Evolutionary conservation across 2,329 filamentous ascomycete genomes (phyloP).

Genomic region (Ascosphaera aggregata): DNA sequence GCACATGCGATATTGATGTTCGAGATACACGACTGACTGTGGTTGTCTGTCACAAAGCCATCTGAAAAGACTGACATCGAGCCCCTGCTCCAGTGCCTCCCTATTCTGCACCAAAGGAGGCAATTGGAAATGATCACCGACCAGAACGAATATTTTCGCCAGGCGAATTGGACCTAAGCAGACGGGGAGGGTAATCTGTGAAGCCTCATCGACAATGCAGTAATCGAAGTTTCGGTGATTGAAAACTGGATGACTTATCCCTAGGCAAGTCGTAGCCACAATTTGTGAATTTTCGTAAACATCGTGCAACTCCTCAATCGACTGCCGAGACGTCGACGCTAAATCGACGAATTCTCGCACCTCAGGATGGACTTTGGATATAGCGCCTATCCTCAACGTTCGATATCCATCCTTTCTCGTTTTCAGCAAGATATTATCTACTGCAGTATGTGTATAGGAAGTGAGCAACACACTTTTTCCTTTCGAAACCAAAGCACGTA

Average conservation of each 20-base stretch:
- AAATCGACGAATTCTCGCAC: conserved; percentile 69
- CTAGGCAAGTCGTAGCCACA: conserved; percentile 85
- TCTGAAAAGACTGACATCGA: conserved; percentile 89
- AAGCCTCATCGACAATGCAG: conserved; percentile 95
- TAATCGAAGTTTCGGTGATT: conserved; percentile 82
- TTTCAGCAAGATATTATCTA: conserved; percentile 94
- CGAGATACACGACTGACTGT: conserved; percentile 66
- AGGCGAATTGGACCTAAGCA: conserved; percentile 86
- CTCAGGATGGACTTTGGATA: conserved; percentile 68
- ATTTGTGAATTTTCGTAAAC: conserved; percentile 72
- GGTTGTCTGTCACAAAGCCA: conserved; percentile 76
- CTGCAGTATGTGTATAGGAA: conserved; percentile 90
- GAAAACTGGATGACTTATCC: conserved; percentile 76
- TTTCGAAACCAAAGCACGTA: conserved; percentile 65
- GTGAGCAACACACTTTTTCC: conserved; percentile 84
- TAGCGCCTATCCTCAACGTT: conserved; percentile 64
- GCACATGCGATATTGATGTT: conserved; percentile 97
- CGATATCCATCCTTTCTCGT: conserved; percentile 55
- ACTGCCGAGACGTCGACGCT: conserved; percentile 46
- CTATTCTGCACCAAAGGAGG: conserved; percentile 88
- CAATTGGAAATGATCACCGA: conserved; percentile 90
- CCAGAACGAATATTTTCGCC: conserved; percentile 78
- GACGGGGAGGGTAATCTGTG: conserved; percentile 87
- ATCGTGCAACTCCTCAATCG: conserved; percentile 60
- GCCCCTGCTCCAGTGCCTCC: conserved; percentile 58